A percentile compares a stretch with the other conserved stretches of the same genome.
These are phyloP conservation scores for Metroxylon sagu DNA, from an alignment of 176 grass and related monocot genomes.

Conservation along the genomic window DNA sequence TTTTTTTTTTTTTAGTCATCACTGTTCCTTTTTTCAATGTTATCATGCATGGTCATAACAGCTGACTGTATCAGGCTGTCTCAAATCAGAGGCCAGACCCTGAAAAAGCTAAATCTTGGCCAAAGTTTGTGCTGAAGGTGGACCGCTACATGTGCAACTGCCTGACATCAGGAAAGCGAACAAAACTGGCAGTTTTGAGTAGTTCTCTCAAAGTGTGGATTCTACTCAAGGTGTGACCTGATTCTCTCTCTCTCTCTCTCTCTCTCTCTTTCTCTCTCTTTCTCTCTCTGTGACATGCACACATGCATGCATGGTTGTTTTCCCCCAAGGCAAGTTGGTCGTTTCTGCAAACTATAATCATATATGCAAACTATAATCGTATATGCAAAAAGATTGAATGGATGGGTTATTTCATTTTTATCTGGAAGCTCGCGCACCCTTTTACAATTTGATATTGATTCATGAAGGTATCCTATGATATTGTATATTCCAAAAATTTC, in stretches of 20 bases:
- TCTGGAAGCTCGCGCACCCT: too few relatives aligned
- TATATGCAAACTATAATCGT: too few relatives aligned
- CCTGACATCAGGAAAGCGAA: conserved; percentile 68
- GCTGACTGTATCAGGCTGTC: conserved; percentile 47
- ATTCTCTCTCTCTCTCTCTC: background rate
- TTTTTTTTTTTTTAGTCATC: conserved; percentile 2
- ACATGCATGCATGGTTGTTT: too few relatives aligned
- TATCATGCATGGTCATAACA: conserved; percentile 18
- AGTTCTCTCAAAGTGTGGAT: conserved; percentile 88
- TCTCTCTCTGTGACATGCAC: too few relatives aligned
- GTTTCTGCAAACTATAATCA: too few relatives aligned
- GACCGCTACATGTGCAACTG: conserved; percentile 77
- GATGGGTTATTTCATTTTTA: too few relatives aligned
- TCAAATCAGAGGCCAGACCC: conserved; percentile 40
- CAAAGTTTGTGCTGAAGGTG: conserved; percentile 59
- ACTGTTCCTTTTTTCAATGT: conserved; percentile 2
- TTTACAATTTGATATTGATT: too few relatives aligned
- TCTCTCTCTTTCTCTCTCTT: too few relatives aligned
- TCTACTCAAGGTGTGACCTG: conserved; percentile 59
- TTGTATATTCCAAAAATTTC: too few relatives aligned
- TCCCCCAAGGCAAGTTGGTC: too few relatives aligned
- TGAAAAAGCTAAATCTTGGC: conserved; percentile 71
- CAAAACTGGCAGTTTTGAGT: conserved; percentile 72
- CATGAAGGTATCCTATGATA: too few relatives aligned
- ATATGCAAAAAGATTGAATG: too few relatives aligned